Evolutionary conservation across 768 basidiomycete genomes (phyloP).

Genomic region (Candolleomyces aberdarensis): DNA sequence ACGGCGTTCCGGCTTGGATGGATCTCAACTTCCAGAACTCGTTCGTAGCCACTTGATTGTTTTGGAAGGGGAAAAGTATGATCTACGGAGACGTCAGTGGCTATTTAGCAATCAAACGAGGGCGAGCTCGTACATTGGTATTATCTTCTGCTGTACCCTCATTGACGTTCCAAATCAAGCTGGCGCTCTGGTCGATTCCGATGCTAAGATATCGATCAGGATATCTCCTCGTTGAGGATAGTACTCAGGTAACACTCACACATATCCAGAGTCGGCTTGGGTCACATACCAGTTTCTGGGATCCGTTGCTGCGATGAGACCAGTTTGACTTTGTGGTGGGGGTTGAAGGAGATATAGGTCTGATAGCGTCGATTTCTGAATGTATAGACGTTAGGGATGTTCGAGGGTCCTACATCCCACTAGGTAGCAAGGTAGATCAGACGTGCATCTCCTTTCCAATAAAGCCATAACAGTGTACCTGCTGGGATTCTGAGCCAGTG

Average conservation of each 20-base stretch:
- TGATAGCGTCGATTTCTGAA: not conserved
- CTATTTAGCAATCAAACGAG: not conserved
- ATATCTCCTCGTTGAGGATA: not conserved
- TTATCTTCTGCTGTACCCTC: not conserved
- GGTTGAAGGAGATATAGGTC: not conserved
- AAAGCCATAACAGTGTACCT: not conserved
- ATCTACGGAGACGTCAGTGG: not conserved
- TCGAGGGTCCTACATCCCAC: not conserved
- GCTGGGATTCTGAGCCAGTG: not conserved
- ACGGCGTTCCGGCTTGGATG: not conserved
- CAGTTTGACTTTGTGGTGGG: not conserved
- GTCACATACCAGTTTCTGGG: not conserved
- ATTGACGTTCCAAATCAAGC: not conserved
- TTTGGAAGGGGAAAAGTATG: not conserved
- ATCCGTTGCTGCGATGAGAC: not conserved
- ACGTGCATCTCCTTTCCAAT: too few relatives aligned
- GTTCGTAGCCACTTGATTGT: not conserved
- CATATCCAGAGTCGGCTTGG: not conserved
- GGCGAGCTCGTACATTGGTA: not conserved
- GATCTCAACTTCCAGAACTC: conserved; percentile 1
- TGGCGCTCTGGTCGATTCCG: not conserved
- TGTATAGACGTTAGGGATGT: not conserved
- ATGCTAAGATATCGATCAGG: not conserved
- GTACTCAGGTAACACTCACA: not conserved
- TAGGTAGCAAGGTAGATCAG: not conserved